A percentile compares a stretch with the other conserved stretches of the same genome.
phyloP scores from a whole-genome alignment of 495 filamentous ascomycete genomes.

The Hypomontagnella monticulosa region DNA sequence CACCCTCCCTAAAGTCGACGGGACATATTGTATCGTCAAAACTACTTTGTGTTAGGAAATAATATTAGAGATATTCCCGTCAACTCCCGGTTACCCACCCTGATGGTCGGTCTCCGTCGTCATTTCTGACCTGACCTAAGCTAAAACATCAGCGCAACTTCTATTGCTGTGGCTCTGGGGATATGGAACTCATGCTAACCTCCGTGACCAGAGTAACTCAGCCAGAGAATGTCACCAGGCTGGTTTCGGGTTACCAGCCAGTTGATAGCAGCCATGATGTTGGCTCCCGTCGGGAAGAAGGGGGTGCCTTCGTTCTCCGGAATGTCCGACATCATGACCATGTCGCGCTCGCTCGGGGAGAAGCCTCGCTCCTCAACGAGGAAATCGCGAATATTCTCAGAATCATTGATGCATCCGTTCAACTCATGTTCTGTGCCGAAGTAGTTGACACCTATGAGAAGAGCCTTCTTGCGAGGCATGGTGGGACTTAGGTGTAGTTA shows the following conservation, averaged over 20 bases:
- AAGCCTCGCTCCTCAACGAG: conserved; percentile 59
- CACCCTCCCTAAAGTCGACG: conserved; percentile 59
- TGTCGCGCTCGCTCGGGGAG: conserved; percentile 56
- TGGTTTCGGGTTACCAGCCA: conserved; percentile 65
- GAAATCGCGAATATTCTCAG: conserved; percentile 60
- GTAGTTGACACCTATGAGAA: conserved; percentile 72
- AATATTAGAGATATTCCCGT: conserved; percentile 18
- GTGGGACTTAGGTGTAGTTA: not conserved
- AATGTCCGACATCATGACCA: conserved; percentile 64
- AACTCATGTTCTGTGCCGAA: conserved; percentile 60
- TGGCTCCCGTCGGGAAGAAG: conserved; percentile 63
- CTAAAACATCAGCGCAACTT: not conserved
- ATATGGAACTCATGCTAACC: conserved; percentile 37
- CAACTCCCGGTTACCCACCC: conserved; percentile 44
- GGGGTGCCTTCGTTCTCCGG: conserved; percentile 58
- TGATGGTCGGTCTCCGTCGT: conserved; percentile 55
- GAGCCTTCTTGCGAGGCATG: conserved; percentile 61
- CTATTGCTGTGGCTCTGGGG: not conserved
- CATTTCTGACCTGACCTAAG: conserved; percentile 56
- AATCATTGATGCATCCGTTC: conserved; percentile 66
- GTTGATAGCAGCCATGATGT: conserved; percentile 65
- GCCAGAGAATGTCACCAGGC: conserved; percentile 59
- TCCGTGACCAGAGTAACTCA: conserved; percentile 69
- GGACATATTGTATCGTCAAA: conserved; percentile 68
- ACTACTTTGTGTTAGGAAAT: conserved; percentile 44